Conservation (phyloP, 2,329 filamentous ascomycete species). For the Diaporthe velutina region DNA sequence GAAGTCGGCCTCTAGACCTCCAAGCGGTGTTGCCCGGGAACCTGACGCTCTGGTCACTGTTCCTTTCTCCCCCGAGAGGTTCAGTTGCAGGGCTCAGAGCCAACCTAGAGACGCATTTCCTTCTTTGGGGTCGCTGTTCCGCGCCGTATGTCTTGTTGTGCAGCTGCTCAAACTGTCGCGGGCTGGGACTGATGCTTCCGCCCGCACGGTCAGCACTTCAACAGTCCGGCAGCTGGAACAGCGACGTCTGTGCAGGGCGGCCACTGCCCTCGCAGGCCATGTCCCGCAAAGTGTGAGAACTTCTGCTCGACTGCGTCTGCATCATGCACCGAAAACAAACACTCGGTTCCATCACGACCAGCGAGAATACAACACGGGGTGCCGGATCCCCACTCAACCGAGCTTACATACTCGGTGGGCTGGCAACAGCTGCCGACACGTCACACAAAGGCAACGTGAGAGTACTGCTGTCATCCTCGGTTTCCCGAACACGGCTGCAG, state of each 20-base stretch:
- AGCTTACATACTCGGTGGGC: constrained; percentile 1
- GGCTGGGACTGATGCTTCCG: neutral
- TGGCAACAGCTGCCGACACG: neutral
- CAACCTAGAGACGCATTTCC: constrained; percentile 32
- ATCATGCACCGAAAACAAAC: neutral
- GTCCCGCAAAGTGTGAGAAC: constrained; percentile 18
- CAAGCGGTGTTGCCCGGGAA: constrained; percentile 38
- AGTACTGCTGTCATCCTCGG: constrained; percentile 12
- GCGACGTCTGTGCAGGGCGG: neutral
- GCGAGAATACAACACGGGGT: constrained; percentile 14
- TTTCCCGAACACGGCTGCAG: neutral
- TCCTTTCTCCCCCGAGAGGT: neutral
- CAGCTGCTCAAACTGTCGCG: constrained; percentile 12
- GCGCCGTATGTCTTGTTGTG: neutral
- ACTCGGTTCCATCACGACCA: constrained; percentile 1
- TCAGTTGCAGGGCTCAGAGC: constrained; percentile 25
- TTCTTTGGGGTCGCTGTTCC: neutral
- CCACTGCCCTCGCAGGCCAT: constrained; percentile 14
- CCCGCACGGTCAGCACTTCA: constrained; percentile 25
- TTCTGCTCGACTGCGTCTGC: constrained; percentile 18
- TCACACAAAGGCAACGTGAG: constrained; percentile 10
- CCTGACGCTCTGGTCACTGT: constrained; percentile 9
- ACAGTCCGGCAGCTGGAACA: neutral
- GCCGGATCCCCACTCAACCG: constrained; percentile 16
- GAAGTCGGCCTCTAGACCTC: constrained; percentile 38